A percentile compares a stretch with the other conserved stretches of the same genome.
Evolutionary conservation across 768 basidiomycete species (phyloP).

Genomic region (Tulasnella sp.): DNA sequence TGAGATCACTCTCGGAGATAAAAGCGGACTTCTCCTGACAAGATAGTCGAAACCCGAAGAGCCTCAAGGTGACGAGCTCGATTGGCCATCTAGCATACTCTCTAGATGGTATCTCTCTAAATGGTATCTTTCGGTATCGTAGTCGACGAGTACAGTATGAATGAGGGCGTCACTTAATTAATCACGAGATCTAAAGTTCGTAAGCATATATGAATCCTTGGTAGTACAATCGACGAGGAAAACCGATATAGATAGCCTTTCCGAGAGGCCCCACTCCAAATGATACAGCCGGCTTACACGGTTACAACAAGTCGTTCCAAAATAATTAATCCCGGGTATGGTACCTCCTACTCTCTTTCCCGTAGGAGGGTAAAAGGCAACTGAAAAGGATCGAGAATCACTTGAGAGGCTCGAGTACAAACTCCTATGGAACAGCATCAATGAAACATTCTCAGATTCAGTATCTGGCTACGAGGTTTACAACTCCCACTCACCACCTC

Average conservation of each 20-base stretch:
- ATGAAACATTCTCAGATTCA: neutral
- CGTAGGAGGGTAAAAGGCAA: neutral
- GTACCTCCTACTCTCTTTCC: neutral
- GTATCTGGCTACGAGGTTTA: neutral
- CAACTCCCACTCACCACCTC: neutral
- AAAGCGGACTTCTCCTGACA: neutral
- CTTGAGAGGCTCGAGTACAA: neutral
- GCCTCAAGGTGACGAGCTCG: too few species aligned
- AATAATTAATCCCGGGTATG: neutral
- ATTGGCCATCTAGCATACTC: too few species aligned
- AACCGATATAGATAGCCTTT: neutral
- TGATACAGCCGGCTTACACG: neutral
- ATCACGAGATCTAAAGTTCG: too few species aligned
- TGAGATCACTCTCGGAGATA: neutral
- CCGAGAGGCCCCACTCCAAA: neutral
- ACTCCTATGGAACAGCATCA: neutral
- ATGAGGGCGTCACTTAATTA: too few species aligned
- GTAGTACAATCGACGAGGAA: neutral
- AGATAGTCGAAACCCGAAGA: too few species aligned
- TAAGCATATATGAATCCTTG: neutral
- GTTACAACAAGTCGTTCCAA: neutral
- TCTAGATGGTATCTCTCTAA: too few species aligned
- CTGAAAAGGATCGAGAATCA: neutral
- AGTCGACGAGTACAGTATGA: too few species aligned
- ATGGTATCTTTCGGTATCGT: too few species aligned